These are phyloP conservation scores for Ajuga reptans DNA, from an alignment of 305 asterid species.

Conservation along the genomic window DNA sequence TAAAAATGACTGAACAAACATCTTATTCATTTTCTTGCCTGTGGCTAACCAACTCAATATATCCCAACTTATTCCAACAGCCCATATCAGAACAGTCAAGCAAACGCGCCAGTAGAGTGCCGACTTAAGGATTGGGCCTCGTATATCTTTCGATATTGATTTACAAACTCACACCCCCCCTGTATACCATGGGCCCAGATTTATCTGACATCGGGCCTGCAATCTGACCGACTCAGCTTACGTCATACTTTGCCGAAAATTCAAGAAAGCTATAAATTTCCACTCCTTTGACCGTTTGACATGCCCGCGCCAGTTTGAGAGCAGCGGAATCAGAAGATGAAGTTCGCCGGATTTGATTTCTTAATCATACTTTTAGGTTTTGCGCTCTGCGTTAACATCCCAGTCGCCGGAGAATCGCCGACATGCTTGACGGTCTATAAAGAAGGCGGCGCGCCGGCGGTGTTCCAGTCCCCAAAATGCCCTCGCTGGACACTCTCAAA, in stretches of 20 bases:
- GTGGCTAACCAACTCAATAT: no score
- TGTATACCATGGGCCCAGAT: neutral
- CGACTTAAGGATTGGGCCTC: no score
- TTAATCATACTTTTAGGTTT: constrained; percentile 29
- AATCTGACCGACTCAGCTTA: neutral
- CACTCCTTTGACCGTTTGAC: neutral
- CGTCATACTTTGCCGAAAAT: neutral
- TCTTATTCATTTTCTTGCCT: no score
- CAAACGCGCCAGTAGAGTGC: no score
- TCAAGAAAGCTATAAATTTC: constrained; percentile 11
- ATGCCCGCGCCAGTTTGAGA: constrained; percentile 12
- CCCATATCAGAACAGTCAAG: no score
- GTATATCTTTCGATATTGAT: no score
- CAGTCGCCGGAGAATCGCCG: constrained; percentile 59
- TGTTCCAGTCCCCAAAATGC: constrained; percentile 87
- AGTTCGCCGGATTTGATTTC: neutral
- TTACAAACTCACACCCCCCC: no score
- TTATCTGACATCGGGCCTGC: neutral
- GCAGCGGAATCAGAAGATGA: constrained; percentile 20
- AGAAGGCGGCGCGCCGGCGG: constrained; percentile 97
- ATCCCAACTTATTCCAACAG: no score
- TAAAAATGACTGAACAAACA: no score
- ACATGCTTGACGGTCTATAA: constrained; percentile 68
- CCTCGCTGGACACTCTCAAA: constrained; percentile 77
- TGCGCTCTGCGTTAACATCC: constrained; percentile 22